Percentiles rank a stretch among this genome's conserved stretches.
phyloP scores from a whole-genome alignment of 1,284 basidiomycete species.

The Cronartium ribicola region DNA sequence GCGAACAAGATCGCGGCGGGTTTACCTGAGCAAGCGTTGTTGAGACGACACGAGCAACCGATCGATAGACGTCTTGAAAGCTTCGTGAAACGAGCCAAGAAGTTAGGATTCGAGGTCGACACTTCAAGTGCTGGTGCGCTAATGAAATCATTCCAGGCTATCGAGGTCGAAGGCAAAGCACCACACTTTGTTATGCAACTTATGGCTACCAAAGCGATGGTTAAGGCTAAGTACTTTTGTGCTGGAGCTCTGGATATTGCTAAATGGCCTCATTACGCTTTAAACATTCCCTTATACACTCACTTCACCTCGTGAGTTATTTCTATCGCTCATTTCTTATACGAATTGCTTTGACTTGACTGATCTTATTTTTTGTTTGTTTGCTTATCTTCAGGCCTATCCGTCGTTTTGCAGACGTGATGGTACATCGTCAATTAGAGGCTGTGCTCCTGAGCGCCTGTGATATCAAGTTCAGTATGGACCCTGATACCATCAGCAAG shows the following conservation, averaged over 20 bases:
- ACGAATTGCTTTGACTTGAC: not conserved
- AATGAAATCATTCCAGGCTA: slow-evolving; percentile 72
- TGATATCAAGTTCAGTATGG: slow-evolving; percentile 89
- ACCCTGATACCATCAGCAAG: slow-evolving; percentile 93
- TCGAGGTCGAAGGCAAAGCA: slow-evolving; percentile 66
- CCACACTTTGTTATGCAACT: slow-evolving; percentile 67
- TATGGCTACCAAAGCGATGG: slow-evolving; percentile 80
- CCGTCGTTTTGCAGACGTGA: slow-evolving; percentile 73
- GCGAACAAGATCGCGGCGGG: slow-evolving; percentile 89
- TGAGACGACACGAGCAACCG: slow-evolving; percentile 88
- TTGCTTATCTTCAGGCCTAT: slow-evolving; percentile 45
- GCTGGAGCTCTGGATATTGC: slow-evolving; percentile 98
- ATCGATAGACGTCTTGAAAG: slow-evolving; percentile 77
- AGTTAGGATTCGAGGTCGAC: slow-evolving; percentile 79
- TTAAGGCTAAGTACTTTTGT: slow-evolving; percentile 94
- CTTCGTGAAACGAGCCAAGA: slow-evolving; percentile 72
- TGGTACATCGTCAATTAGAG: slow-evolving; percentile 95
- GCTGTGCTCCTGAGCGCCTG: slow-evolving; percentile 68
- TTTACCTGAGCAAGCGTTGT: slow-evolving; percentile 87
- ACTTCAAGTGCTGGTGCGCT: slow-evolving; percentile 71
- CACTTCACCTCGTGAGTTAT: slow-evolving; percentile 68
- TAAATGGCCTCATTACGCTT: slow-evolving; percentile 89
- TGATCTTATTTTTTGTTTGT: slow-evolving; percentile 34
- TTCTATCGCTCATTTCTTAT: not conserved
- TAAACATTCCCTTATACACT: slow-evolving; percentile 88